Evolutionary conservation across 2,329 filamentous ascomycete species (phyloP).

Genomic region (Sphaerulina vaccinii): DNA sequence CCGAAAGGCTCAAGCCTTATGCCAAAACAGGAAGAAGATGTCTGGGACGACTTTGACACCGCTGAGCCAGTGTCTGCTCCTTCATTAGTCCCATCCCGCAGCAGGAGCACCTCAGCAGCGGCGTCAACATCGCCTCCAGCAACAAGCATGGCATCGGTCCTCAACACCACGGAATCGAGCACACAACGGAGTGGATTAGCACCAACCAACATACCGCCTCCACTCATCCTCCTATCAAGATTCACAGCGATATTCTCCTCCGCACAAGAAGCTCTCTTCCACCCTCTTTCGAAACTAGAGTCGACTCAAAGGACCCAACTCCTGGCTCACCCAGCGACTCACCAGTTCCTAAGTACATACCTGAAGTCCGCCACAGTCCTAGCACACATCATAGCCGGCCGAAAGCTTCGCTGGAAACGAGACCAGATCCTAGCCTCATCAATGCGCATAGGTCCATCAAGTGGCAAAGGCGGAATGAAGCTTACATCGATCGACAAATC

Average conservation of each 20-base stretch:
- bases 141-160: neutral
- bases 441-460: conserved; percentile 79
- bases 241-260: conserved; percentile 70
- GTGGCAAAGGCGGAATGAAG: conserved; percentile 82
- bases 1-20: conserved; percentile 13
- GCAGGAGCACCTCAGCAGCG: neutral
- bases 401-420: conserved; percentile 85
- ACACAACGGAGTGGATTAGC: conserved; percentile 43
- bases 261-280: conserved; percentile 64
- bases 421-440: conserved; percentile 80
- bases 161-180: neutral
- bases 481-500: conserved; percentile 79
- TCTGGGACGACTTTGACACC: conserved; percentile 48
- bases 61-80: conserved; percentile 17
- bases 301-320: conserved; percentile 61
- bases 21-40: conserved; percentile 23
- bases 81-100: neutral
- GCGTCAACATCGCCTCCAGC: neutral
- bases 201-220: conserved; percentile 85
- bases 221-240: conserved; percentile 74
- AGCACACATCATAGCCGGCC: conserved; percentile 78
- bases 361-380: conserved; percentile 64
- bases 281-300: conserved; percentile 53
- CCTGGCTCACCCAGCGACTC: conserved; percentile 58
- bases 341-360: conserved; percentile 64